phyloP scores from a whole-genome alignment of 1,139 yeast genomes.

The Saccharomycopsis hybrid region DNA sequence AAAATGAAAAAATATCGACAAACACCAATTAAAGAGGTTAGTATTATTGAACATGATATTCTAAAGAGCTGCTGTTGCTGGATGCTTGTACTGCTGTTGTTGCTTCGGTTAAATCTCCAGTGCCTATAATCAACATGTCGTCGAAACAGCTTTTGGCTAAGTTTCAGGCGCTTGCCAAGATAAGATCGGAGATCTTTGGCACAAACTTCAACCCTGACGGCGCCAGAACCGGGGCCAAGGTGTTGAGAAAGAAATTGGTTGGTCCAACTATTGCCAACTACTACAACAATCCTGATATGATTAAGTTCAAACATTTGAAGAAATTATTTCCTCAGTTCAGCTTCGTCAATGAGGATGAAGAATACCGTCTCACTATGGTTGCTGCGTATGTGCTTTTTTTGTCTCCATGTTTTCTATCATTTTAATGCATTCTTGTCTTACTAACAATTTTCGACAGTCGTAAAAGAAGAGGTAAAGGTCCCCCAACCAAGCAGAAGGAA shows the following conservation, averaged over 20 bases:
- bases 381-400: slow-evolving; percentile 31
- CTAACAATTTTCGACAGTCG: slow-evolving; percentile 28
- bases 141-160: slow-evolving; percentile 14
- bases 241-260: slow-evolving; percentile 62
- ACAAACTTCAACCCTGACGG: slow-evolving; percentile 63
- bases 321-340: slow-evolving; percentile 49
- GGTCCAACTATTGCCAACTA: slow-evolving; percentile 71
- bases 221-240: slow-evolving; percentile 70
- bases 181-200: slow-evolving; percentile 56
- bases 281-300: slow-evolving; percentile 70
- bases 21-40: no score
- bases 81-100: no score
- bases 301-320: slow-evolving; percentile 56
- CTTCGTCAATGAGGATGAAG: slow-evolving; percentile 69
- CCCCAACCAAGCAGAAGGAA: slow-evolving; percentile 71
- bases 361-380: slow-evolving; percentile 58
- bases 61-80: no score
- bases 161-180: slow-evolving; percentile 35
- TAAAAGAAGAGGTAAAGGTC: slow-evolving; percentile 88
- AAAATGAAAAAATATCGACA: no score
- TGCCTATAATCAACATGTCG: not conserved
- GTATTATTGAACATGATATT: no score
- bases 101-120: not conserved
- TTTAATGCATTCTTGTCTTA: not conserved
- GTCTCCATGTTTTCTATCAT: not conserved